These are phyloP conservation scores for Raddia distichophylla DNA, from an alignment of 176 grass and related monocot species.

Conservation along the genomic window DNA sequence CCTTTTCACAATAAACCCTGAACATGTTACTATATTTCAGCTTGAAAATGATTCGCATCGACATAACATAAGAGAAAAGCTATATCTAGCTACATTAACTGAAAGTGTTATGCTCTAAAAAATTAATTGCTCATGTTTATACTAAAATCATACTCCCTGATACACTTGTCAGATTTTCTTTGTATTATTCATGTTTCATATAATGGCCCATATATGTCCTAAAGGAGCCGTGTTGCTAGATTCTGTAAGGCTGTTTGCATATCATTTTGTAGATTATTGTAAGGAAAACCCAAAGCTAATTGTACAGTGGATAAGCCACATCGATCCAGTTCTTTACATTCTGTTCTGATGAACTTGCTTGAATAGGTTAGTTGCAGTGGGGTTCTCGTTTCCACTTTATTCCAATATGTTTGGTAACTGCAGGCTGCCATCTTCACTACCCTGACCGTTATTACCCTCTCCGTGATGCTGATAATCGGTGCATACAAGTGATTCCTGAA, in stretches of 20 bases:
- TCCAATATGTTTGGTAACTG: background rate
- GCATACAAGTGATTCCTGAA: conserved; percentile 33
- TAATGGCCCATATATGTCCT: background rate
- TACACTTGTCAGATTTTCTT: background rate
- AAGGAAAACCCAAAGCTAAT: background rate
- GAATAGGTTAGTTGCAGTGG: background rate
- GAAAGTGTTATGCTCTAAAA: background rate
- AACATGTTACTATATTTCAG: conserved; percentile 19
- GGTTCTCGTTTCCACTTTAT: background rate
- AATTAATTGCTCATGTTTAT: conserved; percentile 17
- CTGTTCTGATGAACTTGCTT: background rate
- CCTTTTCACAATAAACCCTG: conserved; percentile 9
- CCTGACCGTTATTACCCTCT: conserved; percentile 9
- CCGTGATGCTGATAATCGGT: conserved; percentile 38
- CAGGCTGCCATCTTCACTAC: conserved; percentile 50
- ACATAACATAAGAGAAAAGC: background rate
- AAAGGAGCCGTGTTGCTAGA: background rate
- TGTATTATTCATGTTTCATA: conserved; percentile 16
- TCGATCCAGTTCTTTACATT: background rate
- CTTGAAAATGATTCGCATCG: background rate
- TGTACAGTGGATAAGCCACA: background rate
- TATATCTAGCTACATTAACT: background rate
- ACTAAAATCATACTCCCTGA: background rate
- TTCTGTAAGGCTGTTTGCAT: conserved; percentile 5
- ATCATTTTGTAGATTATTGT: background rate